phyloP scores from a whole-genome alignment of 208 protist species.

The Leishmania amazonensis region DNA sequence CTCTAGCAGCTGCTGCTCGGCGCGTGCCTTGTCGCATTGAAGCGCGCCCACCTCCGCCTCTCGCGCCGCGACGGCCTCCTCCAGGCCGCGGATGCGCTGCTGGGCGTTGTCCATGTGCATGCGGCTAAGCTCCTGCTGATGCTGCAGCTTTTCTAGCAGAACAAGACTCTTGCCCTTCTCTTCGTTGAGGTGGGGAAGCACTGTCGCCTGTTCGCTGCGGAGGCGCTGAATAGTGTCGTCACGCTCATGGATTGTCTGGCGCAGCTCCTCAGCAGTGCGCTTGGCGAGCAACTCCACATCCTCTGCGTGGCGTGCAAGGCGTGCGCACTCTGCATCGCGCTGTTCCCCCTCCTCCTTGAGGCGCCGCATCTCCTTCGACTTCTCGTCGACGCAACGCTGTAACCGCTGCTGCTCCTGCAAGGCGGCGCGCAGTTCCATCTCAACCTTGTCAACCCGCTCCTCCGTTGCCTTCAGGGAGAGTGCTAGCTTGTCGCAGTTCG shows the following conservation, averaged over 20 bases:
- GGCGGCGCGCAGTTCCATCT: conserved; percentile 13
- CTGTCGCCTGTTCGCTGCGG: conserved; percentile 49
- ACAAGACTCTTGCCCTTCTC: conserved; percentile 44
- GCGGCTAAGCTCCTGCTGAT: conserved; percentile 41
- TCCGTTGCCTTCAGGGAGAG: conserved; percentile 30
- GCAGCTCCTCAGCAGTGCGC: conserved; percentile 53
- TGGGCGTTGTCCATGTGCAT: conserved; percentile 30
- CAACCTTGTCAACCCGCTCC: conserved; percentile 21
- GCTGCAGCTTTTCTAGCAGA: conserved; percentile 56
- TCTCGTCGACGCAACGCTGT: conserved; percentile 37
- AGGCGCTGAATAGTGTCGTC: conserved; percentile 51
- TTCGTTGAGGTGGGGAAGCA: conserved; percentile 47
- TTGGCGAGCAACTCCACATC: conserved; percentile 64
- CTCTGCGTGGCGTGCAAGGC: conserved; percentile 48
- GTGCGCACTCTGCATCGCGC: conserved; percentile 46
- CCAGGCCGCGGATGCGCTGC: conserved; percentile 30
- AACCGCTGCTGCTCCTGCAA: conserved; percentile 36
- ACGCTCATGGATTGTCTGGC: conserved; percentile 33
- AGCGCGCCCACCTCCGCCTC: conserved; percentile 27
- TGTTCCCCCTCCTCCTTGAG: conserved; percentile 30
- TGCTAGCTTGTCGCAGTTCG: conserved; percentile 22
- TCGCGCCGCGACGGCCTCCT: conserved; percentile 18
- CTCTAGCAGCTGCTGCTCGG: conserved; percentile 25
- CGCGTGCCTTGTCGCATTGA: conserved; percentile 18
- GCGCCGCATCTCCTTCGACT: conserved; percentile 34